phyloP scores from a whole-genome alignment of 2,329 filamentous ascomycete species.

The Pseudogymnoascus sp. region DNA sequence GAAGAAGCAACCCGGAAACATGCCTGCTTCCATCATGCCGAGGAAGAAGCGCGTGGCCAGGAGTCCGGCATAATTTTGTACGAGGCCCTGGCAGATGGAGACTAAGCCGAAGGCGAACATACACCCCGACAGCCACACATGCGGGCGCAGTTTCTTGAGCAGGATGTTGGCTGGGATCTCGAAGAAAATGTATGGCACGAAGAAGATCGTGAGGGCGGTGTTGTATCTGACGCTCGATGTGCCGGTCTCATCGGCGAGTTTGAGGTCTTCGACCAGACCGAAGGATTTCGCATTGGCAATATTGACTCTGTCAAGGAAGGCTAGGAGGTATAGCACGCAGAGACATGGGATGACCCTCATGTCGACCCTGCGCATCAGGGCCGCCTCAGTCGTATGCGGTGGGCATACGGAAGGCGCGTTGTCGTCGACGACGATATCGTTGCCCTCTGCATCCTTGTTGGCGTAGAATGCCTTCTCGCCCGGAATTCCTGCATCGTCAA shows the following conservation, averaged over 20 bases:
- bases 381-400: slow-evolving; percentile 41
- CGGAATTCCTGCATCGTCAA: background rate
- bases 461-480: background rate
- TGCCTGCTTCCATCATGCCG: slow-evolving; percentile 65
- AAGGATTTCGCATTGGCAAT: slow-evolving; percentile 70
- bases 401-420: slow-evolving; percentile 26
- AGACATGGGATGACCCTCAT: slow-evolving; percentile 62
- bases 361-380: slow-evolving; percentile 62
- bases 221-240: slow-evolving; percentile 53
- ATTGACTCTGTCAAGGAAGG: slow-evolving; percentile 66
- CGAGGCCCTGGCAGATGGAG: slow-evolving; percentile 29
- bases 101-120: slow-evolving; percentile 49
- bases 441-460: slow-evolving; percentile 6
- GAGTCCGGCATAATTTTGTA: slow-evolving; percentile 62
- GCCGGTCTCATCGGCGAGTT: slow-evolving; percentile 33
- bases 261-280: slow-evolving; percentile 52
- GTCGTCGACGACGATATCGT: slow-evolving; percentile 18
- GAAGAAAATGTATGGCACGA: slow-evolving; percentile 64
- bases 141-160: slow-evolving; percentile 57
- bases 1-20: slow-evolving; percentile 68
- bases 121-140: slow-evolving; percentile 67
- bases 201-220: slow-evolving; percentile 70
- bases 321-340: slow-evolving; percentile 61
- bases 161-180: slow-evolving; percentile 68
- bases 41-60: slow-evolving; percentile 79